Conservation (phyloP, 495 filamentous ascomycete genomes). For the Aspergillus sclerotiicarbonarius region DNA sequence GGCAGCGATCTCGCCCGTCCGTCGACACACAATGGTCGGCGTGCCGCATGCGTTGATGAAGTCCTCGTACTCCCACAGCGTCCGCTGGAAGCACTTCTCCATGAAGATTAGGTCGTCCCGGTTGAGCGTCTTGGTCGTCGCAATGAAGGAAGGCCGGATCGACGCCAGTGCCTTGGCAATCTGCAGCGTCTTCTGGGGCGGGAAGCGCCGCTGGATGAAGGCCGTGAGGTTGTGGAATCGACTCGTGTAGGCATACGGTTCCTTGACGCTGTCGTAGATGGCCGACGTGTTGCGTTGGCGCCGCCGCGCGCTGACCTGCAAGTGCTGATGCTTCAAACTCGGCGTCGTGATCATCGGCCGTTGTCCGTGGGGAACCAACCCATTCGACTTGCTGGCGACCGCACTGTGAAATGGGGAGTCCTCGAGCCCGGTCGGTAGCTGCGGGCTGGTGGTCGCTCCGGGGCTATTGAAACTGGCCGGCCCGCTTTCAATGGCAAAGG, state of each 20-base stretch:
- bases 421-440: conserved; percentile 42
- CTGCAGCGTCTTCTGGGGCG: conserved; percentile 61
- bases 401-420: conserved; percentile 29
- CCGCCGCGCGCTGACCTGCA: conserved; percentile 47
- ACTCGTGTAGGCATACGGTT: conserved; percentile 84
- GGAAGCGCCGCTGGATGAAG: conserved; percentile 76
- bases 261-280: conserved; percentile 84
- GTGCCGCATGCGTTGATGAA: conserved; percentile 84
- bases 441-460: conserved; percentile 49
- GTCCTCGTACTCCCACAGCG: conserved; percentile 86
- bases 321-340: conserved; percentile 47
- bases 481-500: conserved; percentile 69
- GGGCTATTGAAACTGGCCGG: conserved; percentile 63
- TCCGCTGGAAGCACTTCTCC: conserved; percentile 95
- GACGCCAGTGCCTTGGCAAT: conserved; percentile 85
- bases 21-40: conserved; percentile 85
- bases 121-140: conserved; percentile 78
- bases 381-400: conserved; percentile 32
- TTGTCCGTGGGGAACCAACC: conserved; percentile 20
- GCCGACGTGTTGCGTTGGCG: conserved; percentile 71
- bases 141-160: conserved; percentile 90
- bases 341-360: conserved; percentile 42
- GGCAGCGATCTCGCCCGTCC: conserved; percentile 88
- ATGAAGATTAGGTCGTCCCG: conserved; percentile 89
- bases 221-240: conserved; percentile 86